Base-by-base conservation (phyloP, 1,284 basidiomycete genomes). In the Trichosporon inkin region DNA sequence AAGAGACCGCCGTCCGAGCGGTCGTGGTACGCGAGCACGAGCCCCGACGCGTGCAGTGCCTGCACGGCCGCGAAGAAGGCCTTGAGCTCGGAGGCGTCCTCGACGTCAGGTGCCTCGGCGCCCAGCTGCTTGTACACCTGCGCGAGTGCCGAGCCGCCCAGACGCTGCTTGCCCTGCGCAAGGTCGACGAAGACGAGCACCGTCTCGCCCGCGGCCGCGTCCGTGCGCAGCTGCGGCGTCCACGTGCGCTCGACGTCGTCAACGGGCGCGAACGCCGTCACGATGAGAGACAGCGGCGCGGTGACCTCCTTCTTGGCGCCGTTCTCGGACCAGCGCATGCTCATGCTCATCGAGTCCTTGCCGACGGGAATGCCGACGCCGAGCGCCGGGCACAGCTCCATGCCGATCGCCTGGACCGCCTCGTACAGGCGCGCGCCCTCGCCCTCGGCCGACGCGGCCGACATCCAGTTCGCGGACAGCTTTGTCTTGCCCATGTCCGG, bases 291-390 rank as follows among this genome's bases (percentile, higher is more conserved):
- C 54, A 98, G 78, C 2, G 95, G 96, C 4, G 95, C 84, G 44
- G 86, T 94, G 61, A 99, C 90, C 70, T 93, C 87, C 62, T 86
- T 87, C 70, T 85, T 81, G 65, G 86, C 84, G 22, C 80, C 82
- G 8, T 82, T 82, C 28, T 88, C 77, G 41, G 76, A 78, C 95
- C 95, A 99, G 69, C 87, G 89, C 95, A 98, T 99, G 62, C 90
- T 89, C 95, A 99, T 99, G 35, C 91, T 94, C 96, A 99, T 98
- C 3, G 93, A 97, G 78, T 99, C 95, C 80, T 99, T 99, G 34
- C 96, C 95, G 36, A 99, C 95, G 0, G 95, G 96, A 55, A 99
- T 92, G 22, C 92, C 89, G 20, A 99, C 81, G 11, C 95, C 94
- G 13, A 99, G 84, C 20, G 85, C 86, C n/a, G 95, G 94, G 77